Percentiles rank a stretch among this genome's conserved stretches.
Evolutionary conservation across 169 alveolate species (phyloP).

Genomic region (Theileria luwenshuni): DNA sequence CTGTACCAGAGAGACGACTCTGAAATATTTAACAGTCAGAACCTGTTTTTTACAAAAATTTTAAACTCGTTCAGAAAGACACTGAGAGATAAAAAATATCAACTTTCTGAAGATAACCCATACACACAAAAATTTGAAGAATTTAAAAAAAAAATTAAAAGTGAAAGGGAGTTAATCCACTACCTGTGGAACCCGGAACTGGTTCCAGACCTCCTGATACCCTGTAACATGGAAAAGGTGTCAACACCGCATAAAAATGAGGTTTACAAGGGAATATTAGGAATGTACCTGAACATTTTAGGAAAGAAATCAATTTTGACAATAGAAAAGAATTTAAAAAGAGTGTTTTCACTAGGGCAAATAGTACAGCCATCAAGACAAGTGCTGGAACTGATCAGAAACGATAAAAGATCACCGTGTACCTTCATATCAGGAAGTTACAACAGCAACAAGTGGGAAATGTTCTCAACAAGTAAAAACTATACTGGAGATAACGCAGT

Average conservation of each 20-base stretch:
- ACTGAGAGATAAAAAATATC: constrained; percentile 19
- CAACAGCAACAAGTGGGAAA: constrained; percentile 26
- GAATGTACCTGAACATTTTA: constrained; percentile 36
- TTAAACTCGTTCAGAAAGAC: constrained; percentile 18
- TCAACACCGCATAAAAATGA: constrained; percentile 53
- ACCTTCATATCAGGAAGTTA: neutral
- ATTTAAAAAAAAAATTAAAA: constrained; percentile 8
- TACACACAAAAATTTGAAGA: constrained; percentile 24
- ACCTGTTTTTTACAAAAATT: constrained; percentile 16
- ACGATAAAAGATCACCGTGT: constrained; percentile 32
- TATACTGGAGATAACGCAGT: constrained; percentile 66
- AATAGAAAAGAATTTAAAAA: constrained; percentile 14
- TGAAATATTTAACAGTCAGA: neutral
- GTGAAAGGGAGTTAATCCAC: constrained; percentile 22
- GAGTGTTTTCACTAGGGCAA: neutral
- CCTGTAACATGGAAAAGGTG: constrained; percentile 31
- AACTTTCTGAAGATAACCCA: constrained; percentile 27
- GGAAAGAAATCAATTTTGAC: neutral
- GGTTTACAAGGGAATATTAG: constrained; percentile 25
- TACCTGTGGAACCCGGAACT: constrained; percentile 53
- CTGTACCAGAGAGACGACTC: constrained; percentile 19
- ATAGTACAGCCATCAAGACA: constrained; percentile 15
- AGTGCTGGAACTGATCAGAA: constrained; percentile 8
- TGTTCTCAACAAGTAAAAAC: constrained; percentile 41
- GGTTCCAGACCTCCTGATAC: constrained; percentile 43